Percentiles rank a stretch among this genome's conserved stretches.
Conservation (phyloP, 2,329 filamentous ascomycete genomes). For the Neofusicoccum umdonicola region DNA sequence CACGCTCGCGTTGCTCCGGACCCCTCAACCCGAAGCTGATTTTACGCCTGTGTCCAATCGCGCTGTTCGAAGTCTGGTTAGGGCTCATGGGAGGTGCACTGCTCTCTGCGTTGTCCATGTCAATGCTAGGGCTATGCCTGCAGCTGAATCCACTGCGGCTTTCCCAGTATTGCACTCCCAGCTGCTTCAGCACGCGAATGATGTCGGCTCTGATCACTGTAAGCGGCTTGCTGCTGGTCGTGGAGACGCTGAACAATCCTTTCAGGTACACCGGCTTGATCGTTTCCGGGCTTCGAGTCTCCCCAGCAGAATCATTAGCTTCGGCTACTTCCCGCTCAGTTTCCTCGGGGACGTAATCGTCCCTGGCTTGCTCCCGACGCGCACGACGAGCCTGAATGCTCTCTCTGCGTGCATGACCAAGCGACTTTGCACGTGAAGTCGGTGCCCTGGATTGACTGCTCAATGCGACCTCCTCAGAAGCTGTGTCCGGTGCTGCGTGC, state of each 20-base stretch:
- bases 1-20: conserved; percentile 61
- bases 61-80: conserved; percentile 22
- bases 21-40: conserved; percentile 77
- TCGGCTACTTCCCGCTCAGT: conserved; percentile 73
- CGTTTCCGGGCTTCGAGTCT: conserved; percentile 63
- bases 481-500: conserved; percentile 48
- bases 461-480: conserved; percentile 49
- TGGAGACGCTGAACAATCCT: conserved; percentile 94
- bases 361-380: conserved; percentile 67
- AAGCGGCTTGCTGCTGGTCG: conserved; percentile 88
- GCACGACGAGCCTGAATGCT: conserved; percentile 86
- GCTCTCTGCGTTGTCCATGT: conserved; percentile 67
- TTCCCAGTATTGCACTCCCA: conserved; percentile 87
- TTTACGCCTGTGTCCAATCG: conserved; percentile 65
- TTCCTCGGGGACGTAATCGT: conserved; percentile 84
- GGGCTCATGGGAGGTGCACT: conserved; percentile 32
- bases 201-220: conserved; percentile 83
- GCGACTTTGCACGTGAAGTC: conserved; percentile 69
- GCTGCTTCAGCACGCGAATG: conserved; percentile 80
- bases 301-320: conserved; percentile 50
- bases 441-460: conserved; percentile 29
- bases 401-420: conserved; percentile 84
- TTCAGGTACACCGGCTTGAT: conserved; percentile 95
- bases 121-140: conserved; percentile 83
- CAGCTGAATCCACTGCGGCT: conserved; percentile 94